Evolutionary conservation across 768 basidiomycete species (phyloP), one percentile per base, ranked within the genome.

Genomic region (Clavaria fumosa): DNA sequence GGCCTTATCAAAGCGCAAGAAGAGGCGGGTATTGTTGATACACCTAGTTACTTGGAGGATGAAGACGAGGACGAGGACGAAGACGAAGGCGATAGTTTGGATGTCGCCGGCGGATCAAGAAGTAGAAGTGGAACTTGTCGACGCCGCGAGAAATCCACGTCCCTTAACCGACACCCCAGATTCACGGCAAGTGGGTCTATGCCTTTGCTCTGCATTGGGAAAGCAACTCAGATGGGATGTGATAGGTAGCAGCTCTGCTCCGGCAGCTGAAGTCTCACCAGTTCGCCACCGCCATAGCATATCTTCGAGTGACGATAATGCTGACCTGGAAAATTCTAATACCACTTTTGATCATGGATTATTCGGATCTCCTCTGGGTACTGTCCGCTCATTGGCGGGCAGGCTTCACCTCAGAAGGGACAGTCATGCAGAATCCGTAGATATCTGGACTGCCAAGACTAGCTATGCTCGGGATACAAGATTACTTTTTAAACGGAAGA

Each of bases 401-500:
- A 69, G 62, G 41, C 53, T 76, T 18, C 39, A 61, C 60, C 35
- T 63, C 40, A 60, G 76, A 48, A 66, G 54, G 43, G 69, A 74
- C 45, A 73, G 69, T 41, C 47, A 70, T 31, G 57, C 61, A n/a
- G 45, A 39, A 4, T 49, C 19, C 34, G 54, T 69, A 47, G 63
- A 69, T 47, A 69, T 93, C 7, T 95, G 90, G 89, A 79, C 71
- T 2, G 67, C 83, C 21, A 67, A 63, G 42, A 67, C 70, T n/a
- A 77, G 80, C 55, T 83, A 83, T 42, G 88, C 88, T 6, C 75
- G 70, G 52, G 86, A 93, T 50, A 71, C 77, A 4, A 74, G 85
- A 12, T 63, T 91, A 20, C 60, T 90, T 17, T 90, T 81, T 67
- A 97, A 96, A 61, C 75, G 90, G 30, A 66, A 79, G 44, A 85